These are phyloP conservation scores for Helicocarpus griseus DNA, from an alignment of 2,329 filamentous ascomycete species.

Conservation along the genomic window DNA sequence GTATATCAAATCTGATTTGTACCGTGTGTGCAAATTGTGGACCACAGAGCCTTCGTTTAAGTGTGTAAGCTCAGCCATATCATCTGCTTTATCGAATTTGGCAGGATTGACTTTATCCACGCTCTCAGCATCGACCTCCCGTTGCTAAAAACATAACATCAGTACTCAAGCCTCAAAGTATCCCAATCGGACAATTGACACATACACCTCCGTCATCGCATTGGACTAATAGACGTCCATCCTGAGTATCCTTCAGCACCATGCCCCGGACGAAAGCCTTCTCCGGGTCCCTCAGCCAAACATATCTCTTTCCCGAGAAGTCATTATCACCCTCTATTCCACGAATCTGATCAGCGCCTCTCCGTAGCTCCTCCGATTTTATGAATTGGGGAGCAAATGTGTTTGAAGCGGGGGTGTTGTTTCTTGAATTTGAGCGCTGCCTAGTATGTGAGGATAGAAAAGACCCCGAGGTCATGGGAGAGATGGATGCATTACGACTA, in stretches of 20 bases:
- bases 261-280: conserved; percentile 86
- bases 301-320: conserved; percentile 96
- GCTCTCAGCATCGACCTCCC: conserved; percentile 72
- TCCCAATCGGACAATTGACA: conserved; percentile 10
- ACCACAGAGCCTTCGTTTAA: conserved; percentile 96
- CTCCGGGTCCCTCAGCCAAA: conserved; percentile 86
- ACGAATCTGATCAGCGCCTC: conserved; percentile 44
- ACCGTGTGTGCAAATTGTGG: conserved; percentile 90
- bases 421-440: conserved; percentile 53
- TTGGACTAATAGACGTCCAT: conserved; percentile 67
- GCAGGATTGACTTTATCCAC: conserved; percentile 99
- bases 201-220: conserved; percentile 84
- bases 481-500: conserved; percentile 59
- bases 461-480: conserved; percentile 41
- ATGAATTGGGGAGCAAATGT: conserved; percentile 98
- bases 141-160: conserved; percentile 49
- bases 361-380: conserved; percentile 68
- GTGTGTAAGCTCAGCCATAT: conserved; percentile 98
- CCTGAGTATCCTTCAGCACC: conserved; percentile 71
- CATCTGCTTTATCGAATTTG: conserved; percentile 98
- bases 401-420: conserved; percentile 45
- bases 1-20: conserved; percentile 91
- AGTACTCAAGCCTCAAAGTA: neutral
- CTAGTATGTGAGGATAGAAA: conserved; percentile 32
- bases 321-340: conserved; percentile 96